Evolutionary conservation across 2,329 filamentous ascomycete species (phyloP).

Genomic region (Pseudogymnoascus pannorum): DNA sequence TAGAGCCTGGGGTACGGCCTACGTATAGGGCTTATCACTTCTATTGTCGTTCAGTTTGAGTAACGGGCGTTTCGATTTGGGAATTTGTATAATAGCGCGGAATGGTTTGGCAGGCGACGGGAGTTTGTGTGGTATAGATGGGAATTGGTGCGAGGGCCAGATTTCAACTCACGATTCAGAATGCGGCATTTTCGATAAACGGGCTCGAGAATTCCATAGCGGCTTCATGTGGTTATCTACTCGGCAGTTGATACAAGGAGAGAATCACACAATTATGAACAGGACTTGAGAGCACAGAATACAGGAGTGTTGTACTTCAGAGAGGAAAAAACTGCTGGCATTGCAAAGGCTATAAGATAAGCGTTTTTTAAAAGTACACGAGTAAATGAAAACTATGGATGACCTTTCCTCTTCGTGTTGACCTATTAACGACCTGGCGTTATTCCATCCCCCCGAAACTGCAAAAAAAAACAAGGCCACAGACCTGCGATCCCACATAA

Average conservation of each 20-base stretch:
- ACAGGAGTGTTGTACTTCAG: neutral
- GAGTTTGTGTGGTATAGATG: neutral
- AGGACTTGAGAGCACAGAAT: neutral
- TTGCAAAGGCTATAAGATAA: slow-evolving; percentile 1
- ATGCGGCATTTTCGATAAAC: neutral
- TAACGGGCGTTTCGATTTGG: neutral
- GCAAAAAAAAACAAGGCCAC: neutral
- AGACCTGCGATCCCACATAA: neutral
- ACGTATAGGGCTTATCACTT: neutral
- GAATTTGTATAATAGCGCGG: neutral
- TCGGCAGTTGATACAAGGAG: neutral
- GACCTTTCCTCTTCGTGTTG: neutral
- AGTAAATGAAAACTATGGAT: slow-evolving; percentile 2
- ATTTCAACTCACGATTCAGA: neutral
- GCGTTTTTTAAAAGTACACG: slow-evolving; percentile 2
- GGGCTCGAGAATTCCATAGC: neutral
- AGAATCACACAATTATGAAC: neutral
- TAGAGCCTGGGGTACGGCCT: neutral
- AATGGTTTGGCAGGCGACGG: neutral
- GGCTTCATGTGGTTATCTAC: neutral
- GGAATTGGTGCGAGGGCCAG: neutral
- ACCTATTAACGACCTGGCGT: neutral
- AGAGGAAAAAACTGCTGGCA: neutral
- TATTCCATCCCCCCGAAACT: neutral
- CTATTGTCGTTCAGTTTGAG: neutral